Evolutionary conservation across 805 yeast species (phyloP).

Genomic region (Cyberlindnera samutprakarnensis): DNA sequence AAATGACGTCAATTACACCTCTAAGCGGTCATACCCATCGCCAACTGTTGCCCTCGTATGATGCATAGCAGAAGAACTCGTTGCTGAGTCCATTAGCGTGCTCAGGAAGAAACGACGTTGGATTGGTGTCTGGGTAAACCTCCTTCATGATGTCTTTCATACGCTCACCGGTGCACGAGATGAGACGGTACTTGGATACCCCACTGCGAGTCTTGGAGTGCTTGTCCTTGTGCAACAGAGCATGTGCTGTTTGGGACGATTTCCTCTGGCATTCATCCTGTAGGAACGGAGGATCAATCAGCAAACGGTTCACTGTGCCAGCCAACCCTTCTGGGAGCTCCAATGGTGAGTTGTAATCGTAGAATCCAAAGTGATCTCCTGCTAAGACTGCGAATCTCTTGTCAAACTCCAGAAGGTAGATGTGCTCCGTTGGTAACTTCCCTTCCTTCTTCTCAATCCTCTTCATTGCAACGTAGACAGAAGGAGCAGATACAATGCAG

Average conservation of each 20-base stretch:
- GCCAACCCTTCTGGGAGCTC: constrained; percentile 47
- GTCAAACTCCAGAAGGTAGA: constrained; percentile 75
- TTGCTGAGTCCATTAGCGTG: constrained; percentile 83
- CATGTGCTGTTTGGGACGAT: constrained; percentile 53
- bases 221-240: constrained; percentile 38
- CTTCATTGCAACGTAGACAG: constrained; percentile 79
- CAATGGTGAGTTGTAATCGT: constrained; percentile 69
- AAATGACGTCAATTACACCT: too few relatives aligned
- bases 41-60: constrained; percentile 67
- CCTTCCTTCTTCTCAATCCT: constrained; percentile 39
- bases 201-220: constrained; percentile 33
- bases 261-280: constrained; percentile 77
- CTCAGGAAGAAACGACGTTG: constrained; percentile 68
- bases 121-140: constrained; percentile 54
- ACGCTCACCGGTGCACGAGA: constrained; percentile 88
- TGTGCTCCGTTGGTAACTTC: constrained; percentile 66
- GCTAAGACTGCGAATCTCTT: constrained; percentile 67
- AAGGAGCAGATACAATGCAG: constrained; percentile 82
- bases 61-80: constrained; percentile 82
- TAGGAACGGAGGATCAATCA: constrained; percentile 86
- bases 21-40: constrained; percentile 23
- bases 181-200: constrained; percentile 37
- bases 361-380: constrained; percentile 62
- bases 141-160: constrained; percentile 58
- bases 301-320: constrained; percentile 59